Conservation (phyloP, 2,329 filamentous ascomycete genomes). For the Epicoccum sorghinum region DNA sequence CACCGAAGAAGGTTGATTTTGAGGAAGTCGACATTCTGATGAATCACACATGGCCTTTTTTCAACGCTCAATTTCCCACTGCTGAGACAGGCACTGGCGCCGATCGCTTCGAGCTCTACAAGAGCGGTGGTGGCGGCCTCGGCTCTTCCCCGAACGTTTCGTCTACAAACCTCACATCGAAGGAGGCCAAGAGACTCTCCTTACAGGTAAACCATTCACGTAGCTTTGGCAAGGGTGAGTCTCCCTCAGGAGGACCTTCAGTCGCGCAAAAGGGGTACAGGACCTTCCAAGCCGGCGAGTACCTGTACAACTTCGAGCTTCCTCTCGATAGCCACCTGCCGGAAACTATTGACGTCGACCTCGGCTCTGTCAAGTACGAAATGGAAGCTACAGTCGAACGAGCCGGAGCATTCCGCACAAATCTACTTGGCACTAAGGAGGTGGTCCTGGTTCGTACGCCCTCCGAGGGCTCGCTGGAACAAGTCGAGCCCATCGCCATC, state of each 20-base stretch:
- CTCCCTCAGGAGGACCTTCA: conserved; percentile 59
- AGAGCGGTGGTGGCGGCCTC: conserved; percentile 48
- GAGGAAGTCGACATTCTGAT: conserved; percentile 85
- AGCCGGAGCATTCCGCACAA: conserved; percentile 87
- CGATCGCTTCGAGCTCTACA: conserved; percentile 65
- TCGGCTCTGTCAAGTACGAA: conserved; percentile 87
- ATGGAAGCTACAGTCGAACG: conserved; percentile 84
- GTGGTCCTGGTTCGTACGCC: conserved; percentile 84
- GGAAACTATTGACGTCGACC: conserved; percentile 86
- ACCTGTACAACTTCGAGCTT: conserved; percentile 79
- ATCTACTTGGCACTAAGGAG: conserved; percentile 81
- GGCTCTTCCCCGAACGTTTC: conserved; percentile 55
- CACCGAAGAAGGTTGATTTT: conserved; percentile 81
- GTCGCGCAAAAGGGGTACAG: conserved; percentile 82
- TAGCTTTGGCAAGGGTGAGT: conserved; percentile 83
- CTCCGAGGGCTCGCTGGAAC: conserved; percentile 85
- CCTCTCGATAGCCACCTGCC: conserved; percentile 78
- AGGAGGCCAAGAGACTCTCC: conserved; percentile 71
- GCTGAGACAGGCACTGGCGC: conserved; percentile 67
- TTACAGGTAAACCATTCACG: conserved; percentile 80
- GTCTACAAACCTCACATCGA: conserved; percentile 51
- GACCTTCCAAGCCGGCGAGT: conserved; percentile 78
- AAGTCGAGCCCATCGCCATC: conserved; percentile 91
- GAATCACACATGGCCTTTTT: conserved; percentile 89
- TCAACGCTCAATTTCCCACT: conserved; percentile 74